phyloP scores from a whole-genome alignment of 208 protist species.

The Trypanosomatidae sp. region DNA sequence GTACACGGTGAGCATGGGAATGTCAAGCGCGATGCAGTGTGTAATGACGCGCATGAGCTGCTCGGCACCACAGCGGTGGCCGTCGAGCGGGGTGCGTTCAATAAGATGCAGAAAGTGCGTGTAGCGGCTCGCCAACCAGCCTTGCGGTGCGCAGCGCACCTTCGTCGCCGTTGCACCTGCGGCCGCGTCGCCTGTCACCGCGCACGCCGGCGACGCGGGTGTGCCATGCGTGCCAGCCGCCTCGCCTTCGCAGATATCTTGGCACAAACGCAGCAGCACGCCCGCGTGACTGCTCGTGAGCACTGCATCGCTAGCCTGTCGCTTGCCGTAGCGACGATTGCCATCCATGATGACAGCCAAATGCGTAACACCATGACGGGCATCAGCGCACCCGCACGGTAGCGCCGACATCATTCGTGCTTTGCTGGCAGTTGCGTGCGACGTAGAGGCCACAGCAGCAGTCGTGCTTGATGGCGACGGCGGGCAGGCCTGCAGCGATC shows the following conservation, averaged over 20 bases:
- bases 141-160: neutral
- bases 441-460: too few relatives aligned
- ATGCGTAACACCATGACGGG: conserved; percentile 39
- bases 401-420: too few relatives aligned
- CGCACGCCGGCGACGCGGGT: too few relatives aligned
- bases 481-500: too few relatives aligned
- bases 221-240: too few relatives aligned
- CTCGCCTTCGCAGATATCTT: too few relatives aligned
- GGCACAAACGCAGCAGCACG: too few relatives aligned
- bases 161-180: neutral
- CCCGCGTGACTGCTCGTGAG: too few relatives aligned
- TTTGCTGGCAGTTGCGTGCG: too few relatives aligned
- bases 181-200: neutral
- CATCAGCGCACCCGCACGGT: too few relatives aligned
- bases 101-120: conserved; percentile 20
- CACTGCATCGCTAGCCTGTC: too few relatives aligned
- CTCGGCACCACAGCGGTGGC: conserved; percentile 65
- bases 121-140: conserved; percentile 11
- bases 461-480: too few relatives aligned
- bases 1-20: conserved; percentile 80
- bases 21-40: conserved; percentile 38
- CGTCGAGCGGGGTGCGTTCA: conserved; percentile 40
- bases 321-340: conserved; percentile 75
- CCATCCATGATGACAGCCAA: conserved; percentile 88
- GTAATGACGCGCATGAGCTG: conserved; percentile 69